Evolutionary conservation across 129 eudicot species (phyloP).

Genomic region (Centella asiatica): DNA sequence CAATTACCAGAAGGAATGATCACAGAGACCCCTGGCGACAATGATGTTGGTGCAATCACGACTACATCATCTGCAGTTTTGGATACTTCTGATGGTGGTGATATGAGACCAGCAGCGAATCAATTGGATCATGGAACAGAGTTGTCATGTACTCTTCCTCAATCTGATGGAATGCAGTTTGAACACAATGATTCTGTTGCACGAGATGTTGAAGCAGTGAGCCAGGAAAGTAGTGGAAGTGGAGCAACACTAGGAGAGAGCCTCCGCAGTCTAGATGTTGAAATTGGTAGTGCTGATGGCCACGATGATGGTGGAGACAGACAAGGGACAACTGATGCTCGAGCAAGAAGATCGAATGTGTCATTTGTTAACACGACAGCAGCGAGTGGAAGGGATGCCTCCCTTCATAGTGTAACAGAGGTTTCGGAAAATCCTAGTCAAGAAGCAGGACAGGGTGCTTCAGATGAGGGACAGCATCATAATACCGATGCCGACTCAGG

Average conservation of each 20-base stretch:
- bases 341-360: constrained; percentile 54
- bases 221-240: constrained; percentile 96
- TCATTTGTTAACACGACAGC: constrained; percentile 38
- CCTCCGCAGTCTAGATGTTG: constrained; percentile 93
- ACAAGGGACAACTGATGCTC: constrained; percentile 46
- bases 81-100: constrained; percentile 31
- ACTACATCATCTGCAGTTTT: constrained; percentile 29
- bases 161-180: constrained; percentile 73
- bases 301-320: constrained; percentile 89
- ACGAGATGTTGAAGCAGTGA: constrained; percentile 93
- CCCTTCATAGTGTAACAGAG: constrained; percentile 80
- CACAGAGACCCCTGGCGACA: constrained; percentile 30
- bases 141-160: constrained; percentile 36
- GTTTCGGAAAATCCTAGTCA: constrained; percentile 68
- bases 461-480: constrained; percentile 44
- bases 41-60: constrained; percentile 17
- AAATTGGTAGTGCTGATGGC: constrained; percentile 99
- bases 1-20: constrained; percentile 41
- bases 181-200: constrained; percentile 62
- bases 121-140: constrained; percentile 44
- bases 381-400: constrained; percentile 49
- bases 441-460: constrained; percentile 63
- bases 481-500: constrained; percentile 49
- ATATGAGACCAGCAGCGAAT: constrained; percentile 24
- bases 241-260: constrained; percentile 97